Evolutionary conservation across 2,329 filamentous ascomycete species (phyloP).

Genomic region (Dothistroma pini): DNA sequence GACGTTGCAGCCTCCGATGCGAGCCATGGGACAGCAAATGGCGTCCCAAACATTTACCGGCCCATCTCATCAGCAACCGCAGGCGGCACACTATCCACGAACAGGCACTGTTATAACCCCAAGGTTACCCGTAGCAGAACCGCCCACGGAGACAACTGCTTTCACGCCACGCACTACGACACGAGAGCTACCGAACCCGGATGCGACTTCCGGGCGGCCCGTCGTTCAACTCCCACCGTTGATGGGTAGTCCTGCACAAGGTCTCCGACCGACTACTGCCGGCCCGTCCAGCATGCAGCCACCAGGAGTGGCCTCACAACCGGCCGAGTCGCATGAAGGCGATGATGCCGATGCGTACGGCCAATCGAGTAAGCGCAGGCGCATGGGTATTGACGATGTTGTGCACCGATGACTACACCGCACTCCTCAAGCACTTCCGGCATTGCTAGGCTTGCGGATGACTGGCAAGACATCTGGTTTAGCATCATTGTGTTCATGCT

Average conservation of each 20-base stretch:
- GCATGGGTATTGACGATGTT: conserved; percentile 34
- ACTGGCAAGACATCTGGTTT: not conserved
- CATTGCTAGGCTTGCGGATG: not conserved
- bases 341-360: conserved; percentile 22
- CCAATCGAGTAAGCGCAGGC: conserved; percentile 27
- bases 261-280: not conserved
- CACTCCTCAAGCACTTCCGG: not conserved
- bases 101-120: conserved; percentile 9
- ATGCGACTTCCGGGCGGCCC: conserved; percentile 5
- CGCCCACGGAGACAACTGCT: conserved; percentile 25
- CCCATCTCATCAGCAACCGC: conserved; percentile 14
- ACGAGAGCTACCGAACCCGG: conserved; percentile 12
- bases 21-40: conserved; percentile 16
- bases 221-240: conserved; percentile 29
- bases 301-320: conserved; percentile 1
- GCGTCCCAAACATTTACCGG: conserved; percentile 17
- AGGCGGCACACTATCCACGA: conserved; percentile 3
- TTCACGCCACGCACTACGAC: conserved; percentile 22
- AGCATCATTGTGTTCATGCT: not conserved
- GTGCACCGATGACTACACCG: conserved; percentile 24
- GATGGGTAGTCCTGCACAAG: conserved; percentile 11
- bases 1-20: conserved; percentile 19
- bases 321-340: conserved; percentile 18
- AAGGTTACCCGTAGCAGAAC: conserved; percentile 22
- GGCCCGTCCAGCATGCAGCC: not conserved